These are phyloP conservation scores for Candida anglica DNA, from an alignment of 805 yeast species.

Conservation along the genomic window DNA sequence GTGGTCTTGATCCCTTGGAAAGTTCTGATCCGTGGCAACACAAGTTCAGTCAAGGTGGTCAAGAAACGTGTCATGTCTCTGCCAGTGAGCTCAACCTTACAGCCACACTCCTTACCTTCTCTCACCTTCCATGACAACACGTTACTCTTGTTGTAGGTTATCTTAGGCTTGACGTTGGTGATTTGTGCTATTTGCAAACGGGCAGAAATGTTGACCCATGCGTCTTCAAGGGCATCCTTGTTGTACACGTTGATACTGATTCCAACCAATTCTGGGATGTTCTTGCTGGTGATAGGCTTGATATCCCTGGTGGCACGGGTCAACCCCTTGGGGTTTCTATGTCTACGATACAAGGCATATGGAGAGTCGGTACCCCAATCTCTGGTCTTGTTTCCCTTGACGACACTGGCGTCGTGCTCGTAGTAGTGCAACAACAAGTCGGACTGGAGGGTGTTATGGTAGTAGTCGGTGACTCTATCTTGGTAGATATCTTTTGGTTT, in stretches of 20 bases:
- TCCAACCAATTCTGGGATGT: constrained; percentile 68
- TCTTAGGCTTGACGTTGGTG: constrained; percentile 82
- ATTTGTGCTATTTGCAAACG: constrained; percentile 83
- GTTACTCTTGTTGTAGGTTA: constrained; percentile 71
- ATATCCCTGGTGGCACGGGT: constrained; percentile 72
- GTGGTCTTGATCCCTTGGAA: constrained; percentile 72
- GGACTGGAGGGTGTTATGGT: constrained; percentile 64
- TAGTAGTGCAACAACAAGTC: constrained; percentile 79
- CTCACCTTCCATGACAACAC: constrained; percentile 84
- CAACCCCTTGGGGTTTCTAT: constrained; percentile 72
- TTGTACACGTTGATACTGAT: constrained; percentile 75
- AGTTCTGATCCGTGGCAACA: constrained; percentile 87
- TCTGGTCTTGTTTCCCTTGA: constrained; percentile 68
- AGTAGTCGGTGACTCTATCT: constrained; percentile 78
- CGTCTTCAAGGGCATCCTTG: constrained; percentile 63
- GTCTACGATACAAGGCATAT: constrained; percentile 80
- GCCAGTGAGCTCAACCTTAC: constrained; percentile 73
- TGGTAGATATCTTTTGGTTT: constrained; percentile 71
- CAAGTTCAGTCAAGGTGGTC: constrained; percentile 83
- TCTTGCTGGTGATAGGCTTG: constrained; percentile 58
- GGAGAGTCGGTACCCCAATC: constrained; percentile 87
- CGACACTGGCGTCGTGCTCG: constrained; percentile 53
- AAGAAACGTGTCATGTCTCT: constrained; percentile 82
- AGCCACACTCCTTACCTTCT: constrained; percentile 89
- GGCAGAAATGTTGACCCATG: constrained; percentile 72